These are phyloP conservation scores for Vitis hybrid DNA, from an alignment of 177 flowering plant genomes.

Conservation along the genomic window DNA sequence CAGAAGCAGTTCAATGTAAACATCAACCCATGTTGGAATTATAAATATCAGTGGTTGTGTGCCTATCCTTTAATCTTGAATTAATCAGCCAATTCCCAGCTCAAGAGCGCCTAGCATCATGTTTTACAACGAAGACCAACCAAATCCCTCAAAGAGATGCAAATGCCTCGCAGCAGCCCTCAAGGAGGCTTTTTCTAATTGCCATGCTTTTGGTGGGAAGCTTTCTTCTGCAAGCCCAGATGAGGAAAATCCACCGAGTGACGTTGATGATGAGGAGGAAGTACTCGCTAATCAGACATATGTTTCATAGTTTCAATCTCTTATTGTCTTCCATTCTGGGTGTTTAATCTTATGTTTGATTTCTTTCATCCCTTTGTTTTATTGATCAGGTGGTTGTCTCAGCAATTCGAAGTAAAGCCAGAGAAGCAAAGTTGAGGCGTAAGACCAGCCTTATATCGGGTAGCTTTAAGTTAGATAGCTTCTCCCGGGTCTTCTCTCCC, in stretches of 20 bases:
- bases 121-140: constrained; percentile 43
- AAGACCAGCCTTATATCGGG: constrained; percentile 13
- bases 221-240: constrained; percentile 25
- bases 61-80: not conserved
- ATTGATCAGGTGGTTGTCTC: constrained; percentile 50
- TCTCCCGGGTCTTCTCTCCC: constrained; percentile 45
- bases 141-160: constrained; percentile 38
- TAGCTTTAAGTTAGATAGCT: constrained; percentile 28
- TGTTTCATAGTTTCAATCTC: not conserved
- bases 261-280: constrained; percentile 51
- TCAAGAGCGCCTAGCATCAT: constrained; percentile 23
- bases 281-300: constrained; percentile 22
- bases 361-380: not conserved
- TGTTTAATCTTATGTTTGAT: not conserved
- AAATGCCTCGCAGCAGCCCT: constrained; percentile 36
- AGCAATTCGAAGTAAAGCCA: constrained; percentile 49
- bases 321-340: not conserved
- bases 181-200: constrained; percentile 48
- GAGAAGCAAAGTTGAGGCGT: constrained; percentile 53
- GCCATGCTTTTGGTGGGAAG: constrained; percentile 28
- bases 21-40: not conserved
- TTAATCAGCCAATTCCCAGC: constrained; percentile 3
- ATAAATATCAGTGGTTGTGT: too few species aligned
- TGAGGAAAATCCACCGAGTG: constrained; percentile 34
- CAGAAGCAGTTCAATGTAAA: constrained; percentile 5